Base-by-base conservation (phyloP, 371 early-diverging fungal genomes). In the Nematocida ironsii region DNA sequence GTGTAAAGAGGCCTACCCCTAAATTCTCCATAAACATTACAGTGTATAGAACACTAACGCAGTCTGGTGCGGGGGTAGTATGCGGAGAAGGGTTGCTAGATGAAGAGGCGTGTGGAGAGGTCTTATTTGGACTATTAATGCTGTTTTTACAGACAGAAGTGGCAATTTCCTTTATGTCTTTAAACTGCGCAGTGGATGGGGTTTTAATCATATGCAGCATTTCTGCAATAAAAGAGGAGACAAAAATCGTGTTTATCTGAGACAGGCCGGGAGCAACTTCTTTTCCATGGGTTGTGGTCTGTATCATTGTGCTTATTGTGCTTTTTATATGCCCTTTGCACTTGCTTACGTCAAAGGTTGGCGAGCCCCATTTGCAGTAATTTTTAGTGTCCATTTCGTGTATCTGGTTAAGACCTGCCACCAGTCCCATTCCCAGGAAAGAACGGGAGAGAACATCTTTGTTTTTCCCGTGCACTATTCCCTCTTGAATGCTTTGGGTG, bases 151-250 rank as follows among this genome's bases (percentile, higher is more conserved):
- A 73, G 5, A 64, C 73, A 7, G 64, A 23, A 48, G 72, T n/a
- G 9, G 42, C 33, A 50, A 73, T 16, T 7, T 44, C 47, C 45
- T 73, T 73, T 18, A 73, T 73, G 60, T 73, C 62, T 45, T 73
- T 33, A 66, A 73, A 73, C 66, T 73, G 18, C 11, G 45, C 52
- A 7, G 16, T 20, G 16, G 20, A 9, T 18, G 66, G 66, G 1
- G 66, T 64, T 50, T 73, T 62, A 18, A 72, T 16, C 6, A 72
- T 6, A 16, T 73, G 66, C 33, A 73, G 64, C 16, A 73, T 73
- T 42, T 73, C 73, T 54, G 73, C 72, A 48, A 73, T 73, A 39
- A 73, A 73, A 23, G 73, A 73, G 13, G 73, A 73, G 40, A 73
- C 73, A 62, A 73, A 73, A 48, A 73, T 45, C 7, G 73, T 73